Evolutionary conservation across 1,284 basidiomycete species (phyloP).

Genomic region (Meripilus lineatus): DNA sequence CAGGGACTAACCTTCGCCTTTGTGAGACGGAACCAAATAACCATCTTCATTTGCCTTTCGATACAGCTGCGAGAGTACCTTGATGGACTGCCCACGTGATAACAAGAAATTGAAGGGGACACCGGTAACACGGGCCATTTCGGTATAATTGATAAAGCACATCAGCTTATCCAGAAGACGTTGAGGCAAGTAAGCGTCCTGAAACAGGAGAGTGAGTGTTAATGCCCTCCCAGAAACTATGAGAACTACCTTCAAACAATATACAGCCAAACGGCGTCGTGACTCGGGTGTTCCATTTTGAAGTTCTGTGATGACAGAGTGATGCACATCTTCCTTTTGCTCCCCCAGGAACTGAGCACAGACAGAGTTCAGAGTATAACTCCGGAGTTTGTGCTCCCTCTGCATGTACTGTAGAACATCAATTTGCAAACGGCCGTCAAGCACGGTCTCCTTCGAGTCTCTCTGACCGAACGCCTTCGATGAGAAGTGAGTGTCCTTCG

Average conservation of each 20-base stretch:
- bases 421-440: constrained; percentile 89
- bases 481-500: constrained; percentile 92
- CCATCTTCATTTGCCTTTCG: constrained; percentile 85
- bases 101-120: constrained; percentile 96
- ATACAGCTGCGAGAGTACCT: constrained; percentile 90
- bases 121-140: constrained; percentile 95
- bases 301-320: constrained; percentile 94
- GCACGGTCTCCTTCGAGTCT: constrained; percentile 86
- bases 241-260: constrained; percentile 81
- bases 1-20: constrained; percentile 64
- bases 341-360: constrained; percentile 95
- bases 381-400: constrained; percentile 90
- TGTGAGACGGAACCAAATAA: constrained; percentile 81
- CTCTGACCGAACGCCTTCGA: constrained; percentile 95
- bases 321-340: constrained; percentile 96
- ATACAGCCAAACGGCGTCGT: constrained; percentile 84
- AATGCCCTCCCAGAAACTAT: not conserved
- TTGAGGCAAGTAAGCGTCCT: constrained; percentile 97
- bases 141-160: constrained; percentile 96
- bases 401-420: constrained; percentile 97
- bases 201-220: not conserved
- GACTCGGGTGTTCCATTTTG: constrained; percentile 95
- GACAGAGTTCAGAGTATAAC: constrained; percentile 93
- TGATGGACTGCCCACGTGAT: constrained; percentile 92
- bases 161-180: constrained; percentile 92